Evolutionary conservation across 208 protist genomes (phyloP).

Genomic region (Herpetomonas samuelpessoai): DNA sequence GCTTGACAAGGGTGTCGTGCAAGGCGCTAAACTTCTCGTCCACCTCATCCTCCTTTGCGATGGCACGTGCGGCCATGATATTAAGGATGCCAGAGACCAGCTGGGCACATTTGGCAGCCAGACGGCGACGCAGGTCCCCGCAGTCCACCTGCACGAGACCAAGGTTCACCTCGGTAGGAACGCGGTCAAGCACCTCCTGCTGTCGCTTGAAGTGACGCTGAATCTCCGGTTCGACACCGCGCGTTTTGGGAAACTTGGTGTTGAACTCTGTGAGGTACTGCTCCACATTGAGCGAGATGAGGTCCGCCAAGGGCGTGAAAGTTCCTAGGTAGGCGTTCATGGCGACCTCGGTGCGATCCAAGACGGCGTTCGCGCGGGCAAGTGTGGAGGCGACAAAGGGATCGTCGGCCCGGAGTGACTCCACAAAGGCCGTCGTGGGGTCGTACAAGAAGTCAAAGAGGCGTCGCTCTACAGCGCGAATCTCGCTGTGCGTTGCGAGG

Average conservation of each 20-base stretch:
- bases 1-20: constrained; percentile 51
- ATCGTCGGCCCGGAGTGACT: constrained; percentile 41
- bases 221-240: constrained; percentile 79
- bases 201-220: constrained; percentile 54
- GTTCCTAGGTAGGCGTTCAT: constrained; percentile 75
- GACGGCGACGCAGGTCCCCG: constrained; percentile 59
- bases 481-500: constrained; percentile 64
- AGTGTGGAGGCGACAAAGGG: constrained; percentile 53
- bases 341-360: constrained; percentile 38
- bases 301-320: constrained; percentile 63
- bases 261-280: constrained; percentile 76
- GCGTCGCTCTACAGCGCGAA: constrained; percentile 88
- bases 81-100: constrained; percentile 58
- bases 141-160: constrained; percentile 82
- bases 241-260: constrained; percentile 52
- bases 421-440: constrained; percentile 66
- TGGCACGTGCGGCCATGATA: constrained; percentile 70
- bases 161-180: constrained; percentile 67
- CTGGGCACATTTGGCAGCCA: constrained; percentile 78
- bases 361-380: constrained; percentile 44
- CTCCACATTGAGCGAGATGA: constrained; percentile 76
- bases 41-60: constrained; percentile 66
- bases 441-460: constrained; percentile 92
- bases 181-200: constrained; percentile 49
- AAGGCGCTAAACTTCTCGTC: constrained; percentile 67